phyloP scores from a whole-genome alignment of 169 alveolate genomes.

The Cytauxzoon felis region DNA sequence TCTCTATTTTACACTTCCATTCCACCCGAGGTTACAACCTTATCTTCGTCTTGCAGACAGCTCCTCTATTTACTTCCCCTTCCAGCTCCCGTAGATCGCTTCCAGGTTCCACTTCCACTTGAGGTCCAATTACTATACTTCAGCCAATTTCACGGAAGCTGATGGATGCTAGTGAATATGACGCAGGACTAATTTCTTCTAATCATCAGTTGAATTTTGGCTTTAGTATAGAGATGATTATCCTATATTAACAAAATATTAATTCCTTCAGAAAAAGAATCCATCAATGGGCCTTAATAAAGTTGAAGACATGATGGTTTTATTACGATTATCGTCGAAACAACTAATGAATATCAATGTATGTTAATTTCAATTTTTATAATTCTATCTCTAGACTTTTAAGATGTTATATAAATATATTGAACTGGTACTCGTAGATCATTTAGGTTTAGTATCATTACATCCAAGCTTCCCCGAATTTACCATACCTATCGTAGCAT shows the following conservation, averaged over 20 bases:
- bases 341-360: conserved; percentile 10
- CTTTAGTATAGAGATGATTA: no score
- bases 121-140: no score
- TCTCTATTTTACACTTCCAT: no score
- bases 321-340: conserved; percentile 23
- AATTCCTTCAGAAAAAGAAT: neutral
- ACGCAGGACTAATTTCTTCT: no score
- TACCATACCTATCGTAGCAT: conserved; percentile 12
- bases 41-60: no score
- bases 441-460: conserved; percentile 40
- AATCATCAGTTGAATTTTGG: no score
- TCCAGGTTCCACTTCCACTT: no score
- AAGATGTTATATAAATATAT: conserved; percentile 28
- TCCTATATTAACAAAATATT: neutral
- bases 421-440: conserved; percentile 38
- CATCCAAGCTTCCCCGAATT: conserved; percentile 64
- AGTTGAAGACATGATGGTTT: conserved; percentile 49
- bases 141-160: conserved; percentile 5
- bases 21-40: no score
- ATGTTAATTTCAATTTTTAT: neutral
- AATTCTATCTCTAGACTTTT: neutral
- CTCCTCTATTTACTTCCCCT: no score
- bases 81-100: no score
- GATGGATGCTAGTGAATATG: no score
- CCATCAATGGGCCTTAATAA: conserved; percentile 8